Evolutionary conservation across 495 filamentous ascomycete species (phyloP).

Genomic region (Lepraria neglecta): DNA sequence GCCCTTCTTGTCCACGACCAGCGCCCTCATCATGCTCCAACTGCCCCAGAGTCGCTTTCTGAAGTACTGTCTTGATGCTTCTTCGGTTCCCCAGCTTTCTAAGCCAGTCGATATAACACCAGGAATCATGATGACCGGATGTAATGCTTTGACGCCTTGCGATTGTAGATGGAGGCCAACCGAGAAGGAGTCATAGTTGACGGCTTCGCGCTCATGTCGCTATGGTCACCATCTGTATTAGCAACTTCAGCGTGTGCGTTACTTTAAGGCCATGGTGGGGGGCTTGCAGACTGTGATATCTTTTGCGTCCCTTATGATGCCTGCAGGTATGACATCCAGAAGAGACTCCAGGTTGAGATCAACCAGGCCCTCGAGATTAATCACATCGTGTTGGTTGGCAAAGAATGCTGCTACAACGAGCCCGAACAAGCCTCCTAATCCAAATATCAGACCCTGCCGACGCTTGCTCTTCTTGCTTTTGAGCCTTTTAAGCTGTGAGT

Average conservation of each 20-base stretch:
- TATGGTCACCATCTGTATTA: slow-evolving; percentile 35
- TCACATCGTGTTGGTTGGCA: slow-evolving; percentile 74
- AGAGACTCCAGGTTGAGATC: slow-evolving; percentile 79
- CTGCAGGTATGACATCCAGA: slow-evolving; percentile 75
- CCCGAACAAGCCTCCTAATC: slow-evolving; percentile 76
- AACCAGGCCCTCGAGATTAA: slow-evolving; percentile 70
- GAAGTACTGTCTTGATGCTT: slow-evolving; percentile 79
- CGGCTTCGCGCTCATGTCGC: slow-evolving; percentile 78
- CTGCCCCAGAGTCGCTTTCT: slow-evolving; percentile 91
- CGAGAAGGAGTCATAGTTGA: slow-evolving; percentile 88
- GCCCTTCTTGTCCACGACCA: slow-evolving; percentile 83
- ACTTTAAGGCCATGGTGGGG: not conserved
- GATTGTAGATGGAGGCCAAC: slow-evolving; percentile 74
- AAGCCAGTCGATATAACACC: slow-evolving; percentile 96
- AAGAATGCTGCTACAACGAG: slow-evolving; percentile 77
- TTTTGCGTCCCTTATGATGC: slow-evolving; percentile 72
- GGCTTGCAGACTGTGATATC: slow-evolving; percentile 63
- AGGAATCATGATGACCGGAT: slow-evolving; percentile 94
- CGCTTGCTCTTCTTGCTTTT: slow-evolving; percentile 49
- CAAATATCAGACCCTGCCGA: slow-evolving; percentile 71
- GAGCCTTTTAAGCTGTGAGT: slow-evolving; percentile 30
- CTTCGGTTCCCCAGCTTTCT: slow-evolving; percentile 90
- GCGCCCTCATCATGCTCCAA: slow-evolving; percentile 95
- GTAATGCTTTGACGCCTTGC: slow-evolving; percentile 75
- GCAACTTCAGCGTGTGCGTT: slow-evolving; percentile 24